These are phyloP conservation scores for Cladosporium austrohemisphaericum DNA, from an alignment of 2,329 filamentous ascomycete species.

Conservation along the genomic window DNA sequence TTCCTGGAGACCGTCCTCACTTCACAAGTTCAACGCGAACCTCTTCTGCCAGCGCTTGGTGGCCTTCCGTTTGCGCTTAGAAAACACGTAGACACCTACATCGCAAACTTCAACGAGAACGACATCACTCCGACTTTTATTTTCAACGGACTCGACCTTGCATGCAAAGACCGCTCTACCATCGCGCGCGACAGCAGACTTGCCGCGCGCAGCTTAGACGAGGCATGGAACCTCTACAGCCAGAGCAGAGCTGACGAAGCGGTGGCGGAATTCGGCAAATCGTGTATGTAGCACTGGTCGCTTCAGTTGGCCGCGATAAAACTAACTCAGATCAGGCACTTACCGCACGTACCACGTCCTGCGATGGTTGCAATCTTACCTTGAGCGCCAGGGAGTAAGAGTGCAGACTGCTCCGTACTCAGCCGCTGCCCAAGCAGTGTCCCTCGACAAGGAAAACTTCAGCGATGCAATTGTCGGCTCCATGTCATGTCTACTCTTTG, in stretches of 20 bases:
- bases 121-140: slow-evolving; percentile 77
- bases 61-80: slow-evolving; percentile 76
- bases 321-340: slow-evolving; percentile 53
- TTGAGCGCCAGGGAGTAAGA: slow-evolving; percentile 65
- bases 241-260: slow-evolving; percentile 73
- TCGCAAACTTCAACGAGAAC: slow-evolving; percentile 66
- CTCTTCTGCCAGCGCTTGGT: slow-evolving; percentile 82
- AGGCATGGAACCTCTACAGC: slow-evolving; percentile 86
- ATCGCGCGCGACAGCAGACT: slow-evolving; percentile 25
- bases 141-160: slow-evolving; percentile 74
- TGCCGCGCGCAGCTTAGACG: slow-evolving; percentile 28
- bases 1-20: slow-evolving; percentile 79
- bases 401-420: slow-evolving; percentile 85
- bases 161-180: slow-evolving; percentile 26
- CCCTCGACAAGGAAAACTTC: slow-evolving; percentile 64
- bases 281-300: slow-evolving; percentile 52
- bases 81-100: slow-evolving; percentile 68
- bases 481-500: slow-evolving; percentile 80
- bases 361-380: slow-evolving; percentile 69
- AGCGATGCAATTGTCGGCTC: slow-evolving; percentile 76
- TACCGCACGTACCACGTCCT: slow-evolving; percentile 69
- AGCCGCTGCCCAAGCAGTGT: slow-evolving; percentile 73
- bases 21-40: slow-evolving; percentile 69
- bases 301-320: no score
- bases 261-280: slow-evolving; percentile 80